A percentile compares a stretch with the other conserved stretches of the same genome.
These are phyloP conservation scores for Phytophthora meadii DNA, from an alignment of 352 stramenopile genomes.

Conservation along the genomic window DNA sequence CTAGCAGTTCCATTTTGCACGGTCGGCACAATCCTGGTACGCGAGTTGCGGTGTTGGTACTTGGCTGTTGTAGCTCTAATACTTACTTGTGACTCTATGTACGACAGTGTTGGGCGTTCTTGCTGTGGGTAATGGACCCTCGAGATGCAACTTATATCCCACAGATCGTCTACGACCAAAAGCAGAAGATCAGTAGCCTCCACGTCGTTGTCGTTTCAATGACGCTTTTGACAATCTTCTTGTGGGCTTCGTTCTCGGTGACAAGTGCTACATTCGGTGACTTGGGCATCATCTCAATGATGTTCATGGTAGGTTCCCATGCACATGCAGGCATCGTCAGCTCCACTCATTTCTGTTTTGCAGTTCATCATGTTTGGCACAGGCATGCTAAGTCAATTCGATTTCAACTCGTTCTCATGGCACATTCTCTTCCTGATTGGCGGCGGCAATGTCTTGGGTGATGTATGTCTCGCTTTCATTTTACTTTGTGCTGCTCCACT, in stretches of 20 bases:
- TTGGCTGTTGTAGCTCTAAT: constrained; percentile 5
- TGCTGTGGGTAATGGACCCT: constrained; percentile 88
- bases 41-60: constrained; percentile 5
- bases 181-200: constrained; percentile 88
- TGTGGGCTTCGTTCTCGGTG: constrained; percentile 90
- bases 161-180: constrained; percentile 93
- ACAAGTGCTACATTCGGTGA: constrained; percentile 91
- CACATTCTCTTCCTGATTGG: constrained; percentile 94
- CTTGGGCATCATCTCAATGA: constrained; percentile 91
- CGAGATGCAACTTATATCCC: constrained; percentile 91
- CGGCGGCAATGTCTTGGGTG: constrained; percentile 91
- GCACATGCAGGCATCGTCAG: not conserved
- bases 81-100: constrained; percentile 6
- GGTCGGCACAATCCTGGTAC: constrained; percentile 83
- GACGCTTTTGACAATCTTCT: constrained; percentile 90
- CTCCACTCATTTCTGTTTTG: constrained; percentile 3
- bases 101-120: constrained; percentile 86
- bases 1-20: constrained; percentile 91
- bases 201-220: constrained; percentile 91
- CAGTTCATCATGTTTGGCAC: constrained; percentile 90
- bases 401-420: constrained; percentile 95
- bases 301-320: constrained; percentile 82
- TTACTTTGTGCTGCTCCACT: not conserved
- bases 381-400: constrained; percentile 91
- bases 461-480: constrained; percentile 52